Evolutionary conservation across 2,329 filamentous ascomycete genomes (phyloP), one percentile per base, ranked within the genome.

Genomic region (Fusarium devonianum): DNA sequence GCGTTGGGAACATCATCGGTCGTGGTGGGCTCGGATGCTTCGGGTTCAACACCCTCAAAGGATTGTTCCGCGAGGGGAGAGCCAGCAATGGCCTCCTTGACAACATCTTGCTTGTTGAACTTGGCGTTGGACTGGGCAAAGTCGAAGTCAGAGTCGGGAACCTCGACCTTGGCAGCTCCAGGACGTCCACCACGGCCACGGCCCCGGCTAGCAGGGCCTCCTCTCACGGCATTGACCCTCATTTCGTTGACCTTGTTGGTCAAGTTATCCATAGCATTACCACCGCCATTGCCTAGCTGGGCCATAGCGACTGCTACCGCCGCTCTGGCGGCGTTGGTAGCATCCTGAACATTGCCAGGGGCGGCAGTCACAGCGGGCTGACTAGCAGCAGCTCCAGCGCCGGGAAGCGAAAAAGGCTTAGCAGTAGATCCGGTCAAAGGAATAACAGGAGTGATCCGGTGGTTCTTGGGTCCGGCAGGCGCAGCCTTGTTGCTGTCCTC

Each of bases 61-160:
- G 75, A 74, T 35, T 88, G n/a, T n/a, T n/a, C n/a, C n/a, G n/a
- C 84, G 17, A 79, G 67, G 5, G 91, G 89, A 7, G 89, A 88
- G n/a, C 88, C 83, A 16, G 89, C 88, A 67, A 92, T 90, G 4
- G 90, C 92, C 71, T 97, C 91, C 75, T 96, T 96, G 28, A 90
- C 88, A 34, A 96, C 72, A 11, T 76, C 73, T 28, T 73, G 69
- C 65, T 76, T 77, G 67, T 77, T 78, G 54, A 78, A 77, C 62
- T 78, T 78, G 26, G 75, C 74, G 53, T 78, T 78, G 28, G 74
- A 69, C 41, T 74, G 69, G 5, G 88, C 89, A 67, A 99, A 99
- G 67, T 99, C 93, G 64, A 92, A 99, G 68, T 97, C 94, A 2
- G 90, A 86, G 36, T 88, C 84, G 0, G 94, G 94, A 3, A 99